These are phyloP conservation scores for Vaccinium corymbosum DNA, from an alignment of 148 eudicot genomes.

Conservation along the genomic window DNA sequence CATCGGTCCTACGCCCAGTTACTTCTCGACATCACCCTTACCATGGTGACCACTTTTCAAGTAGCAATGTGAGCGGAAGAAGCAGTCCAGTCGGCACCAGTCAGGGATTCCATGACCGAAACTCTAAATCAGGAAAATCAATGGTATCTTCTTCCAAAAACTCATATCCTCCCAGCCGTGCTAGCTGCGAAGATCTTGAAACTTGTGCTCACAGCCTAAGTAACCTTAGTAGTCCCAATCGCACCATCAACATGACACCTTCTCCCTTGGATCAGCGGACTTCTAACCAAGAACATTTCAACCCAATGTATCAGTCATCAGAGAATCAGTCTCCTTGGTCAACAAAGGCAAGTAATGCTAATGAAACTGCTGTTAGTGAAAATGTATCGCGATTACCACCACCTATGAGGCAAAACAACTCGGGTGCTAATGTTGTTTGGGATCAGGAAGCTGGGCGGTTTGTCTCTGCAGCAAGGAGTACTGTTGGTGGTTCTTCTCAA, in stretches of 20 bases:
- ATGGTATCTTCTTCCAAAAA: slow-evolving; percentile 50
- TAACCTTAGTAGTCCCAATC: slow-evolving; percentile 71
- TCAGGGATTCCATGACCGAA: slow-evolving; percentile 40
- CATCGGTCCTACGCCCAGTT: slow-evolving; percentile 80
- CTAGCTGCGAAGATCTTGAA: slow-evolving; percentile 71
- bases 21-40: slow-evolving; percentile 46
- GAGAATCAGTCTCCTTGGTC: slow-evolving; percentile 69
- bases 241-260: slow-evolving; percentile 37
- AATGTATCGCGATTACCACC: slow-evolving; percentile 17
- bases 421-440: slow-evolving; percentile 49
- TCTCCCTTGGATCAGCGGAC: slow-evolving; percentile 36
- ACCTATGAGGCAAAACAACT: slow-evolving; percentile 29
- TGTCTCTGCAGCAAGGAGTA: slow-evolving; percentile 49
- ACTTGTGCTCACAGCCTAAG: slow-evolving; percentile 58
- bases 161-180: slow-evolving; percentile 74
- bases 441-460: slow-evolving; percentile 84
- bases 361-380: slow-evolving; percentile 18
- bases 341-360: slow-evolving; percentile 29
- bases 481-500: slow-evolving; percentile 31
- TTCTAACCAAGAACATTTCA: slow-evolving; percentile 47
- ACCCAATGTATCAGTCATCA: slow-evolving; percentile 62
- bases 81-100: slow-evolving; percentile 70
- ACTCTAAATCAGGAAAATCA: slow-evolving; percentile 34
- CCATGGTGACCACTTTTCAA: slow-evolving; percentile 57
- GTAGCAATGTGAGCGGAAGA: slow-evolving; percentile 60